Percentiles rank a stretch among this genome's conserved stretches.
phyloP scores from a whole-genome alignment of 129 eudicot genomes.

The Ambrosia artemisiifolia region DNA sequence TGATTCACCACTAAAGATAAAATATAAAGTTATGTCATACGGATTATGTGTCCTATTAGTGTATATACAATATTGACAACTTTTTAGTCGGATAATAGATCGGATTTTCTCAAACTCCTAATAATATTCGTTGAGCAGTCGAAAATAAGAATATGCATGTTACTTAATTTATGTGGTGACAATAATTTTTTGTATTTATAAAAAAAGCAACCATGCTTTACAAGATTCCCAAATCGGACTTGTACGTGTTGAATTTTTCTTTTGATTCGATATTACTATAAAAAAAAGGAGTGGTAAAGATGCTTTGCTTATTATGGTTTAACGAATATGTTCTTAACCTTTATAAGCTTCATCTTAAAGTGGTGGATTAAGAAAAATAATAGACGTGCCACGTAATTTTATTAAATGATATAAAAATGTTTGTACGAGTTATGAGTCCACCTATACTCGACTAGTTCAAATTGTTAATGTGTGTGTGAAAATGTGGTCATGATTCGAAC shows the following conservation, averaged over 20 bases:
- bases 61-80: background rate
- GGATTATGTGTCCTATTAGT: too few species aligned
- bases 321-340: slow-evolving; percentile 4
- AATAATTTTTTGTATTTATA: background rate
- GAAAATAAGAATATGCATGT: slow-evolving; percentile 2
- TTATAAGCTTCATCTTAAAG: background rate
- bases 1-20: too few species aligned
- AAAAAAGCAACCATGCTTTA: background rate
- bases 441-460: too few species aligned
- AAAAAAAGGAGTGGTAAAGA: slow-evolving; percentile 16
- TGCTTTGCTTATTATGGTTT: slow-evolving; percentile 14
- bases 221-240: background rate
- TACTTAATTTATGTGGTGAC: slow-evolving; percentile 19
- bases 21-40: too few species aligned
- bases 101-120: background rate
- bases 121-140: background rate
- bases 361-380: background rate
- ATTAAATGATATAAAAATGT: too few species aligned
- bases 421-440: too few species aligned
- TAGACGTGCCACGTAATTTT: too few species aligned
- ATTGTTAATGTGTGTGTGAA: too few species aligned
- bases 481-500: too few species aligned
- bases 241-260: background rate
- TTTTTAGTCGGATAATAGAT: background rate
- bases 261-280: background rate